Base-by-base conservation (phyloP, 2,329 filamentous ascomycete species). In the Cercospora berteroae region DNA sequence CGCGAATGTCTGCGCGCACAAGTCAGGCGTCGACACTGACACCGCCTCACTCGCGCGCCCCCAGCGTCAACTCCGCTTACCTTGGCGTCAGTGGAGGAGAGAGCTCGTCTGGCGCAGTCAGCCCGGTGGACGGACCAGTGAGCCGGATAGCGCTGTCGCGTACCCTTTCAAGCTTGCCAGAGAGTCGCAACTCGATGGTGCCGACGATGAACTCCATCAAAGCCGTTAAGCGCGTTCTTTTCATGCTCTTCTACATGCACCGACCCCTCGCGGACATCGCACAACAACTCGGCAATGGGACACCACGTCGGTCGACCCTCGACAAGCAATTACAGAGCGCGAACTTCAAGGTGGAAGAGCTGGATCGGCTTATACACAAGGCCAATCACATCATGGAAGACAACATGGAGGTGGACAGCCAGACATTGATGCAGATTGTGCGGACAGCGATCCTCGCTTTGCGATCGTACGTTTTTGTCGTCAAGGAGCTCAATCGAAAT, bases 281-380 rank as follows among this genome's bases (percentile, higher is more conserved):
- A 5, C 60, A 81, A 66, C 80, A 83, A 23, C 80, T 85, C 55
- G 81, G 81, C 68, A 79, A 79, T 10, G 81, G 81, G 57, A 80
- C 83, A 42, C 74, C 82, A 50, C 79, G 82, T 74, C 74, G 84
- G 69, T 81, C 69, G 13, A 80, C 80, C 64, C 81, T 88, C 31
- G 85, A 87, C 69, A 82, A 86, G 56, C 83, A 85, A 20, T 84
- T 87, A 65, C 84, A 85, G 69, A 84, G 83, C 69, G 86, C 86
- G 1, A 85, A 84, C 36, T 81, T 83, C 3, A 83, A 86, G 69
- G 81, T 88, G 50, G 83, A 86, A 50, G 83, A 85, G 29, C 79
- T 89, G 8, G 87, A 86, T 58, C 80, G 80, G 64, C 83, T 84
- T 18, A 82, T 74, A 20, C 67, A 68, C 33, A 69, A 67, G 10